Conservation (phyloP, 306 rosid genomes). For the Glycyrrhiza uralensis region DNA sequence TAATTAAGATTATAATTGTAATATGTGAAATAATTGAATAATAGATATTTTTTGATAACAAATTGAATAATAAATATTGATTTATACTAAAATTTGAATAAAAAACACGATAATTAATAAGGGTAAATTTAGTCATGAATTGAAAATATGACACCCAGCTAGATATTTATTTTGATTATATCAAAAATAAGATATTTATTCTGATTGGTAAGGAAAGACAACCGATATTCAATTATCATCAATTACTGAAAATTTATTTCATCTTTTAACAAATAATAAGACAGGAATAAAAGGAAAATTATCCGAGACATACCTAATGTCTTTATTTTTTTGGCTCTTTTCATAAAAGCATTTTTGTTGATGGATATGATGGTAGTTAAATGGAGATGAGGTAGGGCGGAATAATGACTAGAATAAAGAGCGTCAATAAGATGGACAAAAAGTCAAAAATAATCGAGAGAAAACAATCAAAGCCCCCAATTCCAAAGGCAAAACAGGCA, state of each 20-base stretch:
- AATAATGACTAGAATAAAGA: constrained; percentile 17
- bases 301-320: background rate
- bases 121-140: too few species aligned
- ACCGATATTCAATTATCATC: background rate
- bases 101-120: too few species aligned
- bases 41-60: too few species aligned
- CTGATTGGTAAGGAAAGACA: background rate
- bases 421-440: constrained; percentile 17
- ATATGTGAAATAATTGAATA: too few species aligned
- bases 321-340: background rate
- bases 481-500: too few species aligned
- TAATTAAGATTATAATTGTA: too few species aligned
- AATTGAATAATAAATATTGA: too few species aligned
- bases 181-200: too few species aligned
- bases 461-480: constrained; percentile 26
- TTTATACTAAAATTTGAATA: too few species aligned
- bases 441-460: constrained; percentile 25
- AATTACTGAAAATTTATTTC: background rate
- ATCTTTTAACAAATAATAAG: background rate
- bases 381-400: background rate
- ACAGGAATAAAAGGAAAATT: background rate
- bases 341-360: background rate
- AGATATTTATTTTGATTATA: background rate
- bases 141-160: background rate
- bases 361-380: constrained; percentile 9